Conservation (phyloP, 352 stramenopile species). For the Phytophthora tentaculata region DNA sequence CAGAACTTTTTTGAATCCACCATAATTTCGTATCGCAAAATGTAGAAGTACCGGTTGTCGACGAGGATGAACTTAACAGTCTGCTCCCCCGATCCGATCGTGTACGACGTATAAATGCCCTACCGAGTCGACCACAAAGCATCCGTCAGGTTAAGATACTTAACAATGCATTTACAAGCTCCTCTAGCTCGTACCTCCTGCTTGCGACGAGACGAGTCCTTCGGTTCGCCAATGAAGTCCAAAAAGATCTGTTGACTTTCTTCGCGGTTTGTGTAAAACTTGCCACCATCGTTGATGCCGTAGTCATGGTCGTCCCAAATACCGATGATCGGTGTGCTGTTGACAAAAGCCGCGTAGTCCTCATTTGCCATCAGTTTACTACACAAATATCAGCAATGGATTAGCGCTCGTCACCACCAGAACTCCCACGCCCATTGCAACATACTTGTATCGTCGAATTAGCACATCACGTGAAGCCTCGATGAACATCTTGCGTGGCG, state of each 20-base stretch:
- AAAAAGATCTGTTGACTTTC: conserved; percentile 88
- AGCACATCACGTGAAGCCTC: conserved; percentile 60
- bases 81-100: conserved; percentile 61
- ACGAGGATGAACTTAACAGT: conserved; percentile 89
- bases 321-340: conserved; percentile 76
- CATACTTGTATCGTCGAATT: conserved; percentile 66
- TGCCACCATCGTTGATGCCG: conserved; percentile 90
- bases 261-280: conserved; percentile 70
- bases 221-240: conserved; percentile 83
- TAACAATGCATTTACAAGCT: too few species aligned
- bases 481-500: conserved; percentile 65
- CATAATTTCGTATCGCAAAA: neutral
- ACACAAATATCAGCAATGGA: conserved; percentile 1
- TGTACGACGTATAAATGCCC: conserved; percentile 90
- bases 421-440: neutral
- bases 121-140: conserved; percentile 19
- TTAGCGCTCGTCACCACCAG: neutral
- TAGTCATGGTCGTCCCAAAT: conserved; percentile 93
- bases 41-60: conserved; percentile 64
- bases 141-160: neutral
- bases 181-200: conserved; percentile 82
- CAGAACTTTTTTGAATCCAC: neutral
- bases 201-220: conserved; percentile 72
- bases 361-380: conserved; percentile 71
- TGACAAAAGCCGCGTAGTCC: conserved; percentile 70